Percentiles rank a stretch among this genome's conserved stretches.
Conservation (phyloP, 768 basidiomycete species). For the Rhodotorula taiwanensis region DNA sequence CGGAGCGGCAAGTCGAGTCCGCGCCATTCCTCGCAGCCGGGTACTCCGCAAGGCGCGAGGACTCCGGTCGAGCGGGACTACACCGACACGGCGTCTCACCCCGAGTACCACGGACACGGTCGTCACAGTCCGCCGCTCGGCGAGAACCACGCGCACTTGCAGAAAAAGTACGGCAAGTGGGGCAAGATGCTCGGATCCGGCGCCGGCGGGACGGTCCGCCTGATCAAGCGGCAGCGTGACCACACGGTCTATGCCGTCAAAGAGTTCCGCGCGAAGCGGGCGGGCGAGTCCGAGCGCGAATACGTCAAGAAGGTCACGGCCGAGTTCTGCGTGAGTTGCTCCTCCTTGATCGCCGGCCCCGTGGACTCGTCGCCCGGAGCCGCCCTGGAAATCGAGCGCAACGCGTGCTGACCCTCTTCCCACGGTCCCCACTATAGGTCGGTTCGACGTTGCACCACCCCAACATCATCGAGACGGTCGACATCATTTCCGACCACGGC, state of each 20-base stretch:
- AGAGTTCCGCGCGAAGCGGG: conserved; percentile 84
- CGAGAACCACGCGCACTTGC: conserved; percentile 79
- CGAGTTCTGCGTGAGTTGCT: conserved; percentile 86
- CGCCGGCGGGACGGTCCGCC: conserved; percentile 94
- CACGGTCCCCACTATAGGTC: not conserved
- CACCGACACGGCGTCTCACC: conserved; percentile 42
- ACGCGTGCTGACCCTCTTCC: too few species aligned
- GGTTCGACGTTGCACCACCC: conserved; percentile 76
- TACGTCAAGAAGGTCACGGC: conserved; percentile 99
- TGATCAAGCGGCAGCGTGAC: conserved; percentile 60
- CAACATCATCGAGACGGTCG: conserved; percentile 96
- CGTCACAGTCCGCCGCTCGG: conserved; percentile 62
- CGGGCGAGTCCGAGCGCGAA: conserved; percentile 86
- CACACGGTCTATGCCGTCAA: conserved; percentile 82
- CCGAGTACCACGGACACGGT: conserved; percentile 42
- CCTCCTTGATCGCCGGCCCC: not conserved
- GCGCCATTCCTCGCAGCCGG: conserved; percentile 14
- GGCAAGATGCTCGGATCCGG: conserved; percentile 89
- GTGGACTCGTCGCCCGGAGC: not conserved
- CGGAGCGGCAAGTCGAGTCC: conserved; percentile 30
- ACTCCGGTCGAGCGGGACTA: conserved; percentile 41
- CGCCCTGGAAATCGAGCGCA: too few species aligned
- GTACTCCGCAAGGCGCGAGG: conserved; percentile 35
- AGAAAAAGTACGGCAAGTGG: conserved; percentile 99
- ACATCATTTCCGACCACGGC: conserved; percentile 94